A percentile compares a stretch with the other conserved stretches of the same genome.
Evolutionary conservation across 2,329 filamentous ascomycete species (phyloP).

Genomic region (Beauveria scarabaeidicola): DNA sequence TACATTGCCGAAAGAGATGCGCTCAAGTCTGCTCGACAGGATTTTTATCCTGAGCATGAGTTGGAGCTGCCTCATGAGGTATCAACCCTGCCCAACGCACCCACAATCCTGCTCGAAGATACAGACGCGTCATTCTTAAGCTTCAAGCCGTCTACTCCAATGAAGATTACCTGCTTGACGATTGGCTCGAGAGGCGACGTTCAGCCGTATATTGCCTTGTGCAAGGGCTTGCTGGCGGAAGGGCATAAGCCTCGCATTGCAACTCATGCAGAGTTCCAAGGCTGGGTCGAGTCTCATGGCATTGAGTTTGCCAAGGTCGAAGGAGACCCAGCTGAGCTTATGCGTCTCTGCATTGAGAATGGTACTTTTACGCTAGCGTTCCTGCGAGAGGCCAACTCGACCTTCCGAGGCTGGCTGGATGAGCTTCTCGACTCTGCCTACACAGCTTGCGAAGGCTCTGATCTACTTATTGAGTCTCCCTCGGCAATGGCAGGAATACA

Average conservation of each 20-base stretch:
- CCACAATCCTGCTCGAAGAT: constrained; percentile 83
- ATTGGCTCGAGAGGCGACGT: constrained; percentile 95
- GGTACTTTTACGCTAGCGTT: constrained; percentile 95
- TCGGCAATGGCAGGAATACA: constrained; percentile 97
- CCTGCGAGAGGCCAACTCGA: constrained; percentile 73
- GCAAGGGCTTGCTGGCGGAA: constrained; percentile 80
- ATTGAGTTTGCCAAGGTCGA: constrained; percentile 86
- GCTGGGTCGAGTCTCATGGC: constrained; percentile 84
- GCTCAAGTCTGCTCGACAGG: constrained; percentile 62
- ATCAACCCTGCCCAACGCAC: constrained; percentile 45
- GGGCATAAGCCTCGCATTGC: constrained; percentile 83
- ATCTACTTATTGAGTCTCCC: constrained; percentile 89
- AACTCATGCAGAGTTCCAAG: constrained; percentile 82
- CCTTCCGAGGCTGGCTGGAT: constrained; percentile 93
- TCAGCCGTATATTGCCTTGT: constrained; percentile 93
- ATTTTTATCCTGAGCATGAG: constrained; percentile 44
- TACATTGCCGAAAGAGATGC: constrained; percentile 76
- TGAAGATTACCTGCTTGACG: constrained; percentile 85
- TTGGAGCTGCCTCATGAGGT: constrained; percentile 38
- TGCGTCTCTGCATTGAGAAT: constrained; percentile 93
- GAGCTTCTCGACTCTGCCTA: constrained; percentile 76
- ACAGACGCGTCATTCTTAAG: constrained; percentile 79
- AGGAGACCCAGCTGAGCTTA: constrained; percentile 87
- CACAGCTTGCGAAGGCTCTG: constrained; percentile 73
- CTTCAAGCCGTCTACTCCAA: constrained; percentile 73